Conservation (phyloP, 495 filamentous ascomycete genomes). For the Aspergillus haitiensis region DNA sequence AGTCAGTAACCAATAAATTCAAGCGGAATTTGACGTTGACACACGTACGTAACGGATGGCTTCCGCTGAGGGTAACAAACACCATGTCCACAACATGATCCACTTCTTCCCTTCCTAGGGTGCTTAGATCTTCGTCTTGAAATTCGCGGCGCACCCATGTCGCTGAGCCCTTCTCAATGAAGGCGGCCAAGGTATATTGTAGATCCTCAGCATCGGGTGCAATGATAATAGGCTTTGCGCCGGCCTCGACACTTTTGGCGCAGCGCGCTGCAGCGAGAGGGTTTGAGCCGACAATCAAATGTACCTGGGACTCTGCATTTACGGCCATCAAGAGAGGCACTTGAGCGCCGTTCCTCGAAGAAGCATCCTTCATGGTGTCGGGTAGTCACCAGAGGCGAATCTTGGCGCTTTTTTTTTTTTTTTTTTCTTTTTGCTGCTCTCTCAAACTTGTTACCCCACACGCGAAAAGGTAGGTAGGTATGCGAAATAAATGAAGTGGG, state of each 20-base stretch:
- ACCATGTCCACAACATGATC: constrained; percentile 82
- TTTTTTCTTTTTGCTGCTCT: background rate
- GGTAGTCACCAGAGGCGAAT: constrained; percentile 19
- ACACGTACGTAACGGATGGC: constrained; percentile 51
- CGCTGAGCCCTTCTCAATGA: constrained; percentile 70
- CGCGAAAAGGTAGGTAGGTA: background rate
- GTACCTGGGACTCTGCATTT: constrained; percentile 73
- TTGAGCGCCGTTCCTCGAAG: constrained; percentile 22
- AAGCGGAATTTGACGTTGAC: constrained; percentile 4
- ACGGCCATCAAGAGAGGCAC: constrained; percentile 71
- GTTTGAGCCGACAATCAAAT: constrained; percentile 84
- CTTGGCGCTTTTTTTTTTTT: background rate
- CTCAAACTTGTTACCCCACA: background rate
- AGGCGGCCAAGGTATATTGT: constrained; percentile 71
- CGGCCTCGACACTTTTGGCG: constrained; percentile 76
- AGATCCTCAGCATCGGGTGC: constrained; percentile 61
- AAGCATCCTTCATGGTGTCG: constrained; percentile 39
- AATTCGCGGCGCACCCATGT: constrained; percentile 72
- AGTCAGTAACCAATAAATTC: constrained; percentile 6
- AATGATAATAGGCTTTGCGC: constrained; percentile 83
- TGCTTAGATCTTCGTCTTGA: constrained; percentile 70
- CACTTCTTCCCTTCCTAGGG: constrained; percentile 76
- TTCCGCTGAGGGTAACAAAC: constrained; percentile 73
- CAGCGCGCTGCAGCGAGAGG: constrained; percentile 83
- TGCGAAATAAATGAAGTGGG: background rate